These are phyloP conservation scores for Penicillium cosmopolitanum DNA, from an alignment of 495 filamentous ascomycete species.

Conservation along the genomic window DNA sequence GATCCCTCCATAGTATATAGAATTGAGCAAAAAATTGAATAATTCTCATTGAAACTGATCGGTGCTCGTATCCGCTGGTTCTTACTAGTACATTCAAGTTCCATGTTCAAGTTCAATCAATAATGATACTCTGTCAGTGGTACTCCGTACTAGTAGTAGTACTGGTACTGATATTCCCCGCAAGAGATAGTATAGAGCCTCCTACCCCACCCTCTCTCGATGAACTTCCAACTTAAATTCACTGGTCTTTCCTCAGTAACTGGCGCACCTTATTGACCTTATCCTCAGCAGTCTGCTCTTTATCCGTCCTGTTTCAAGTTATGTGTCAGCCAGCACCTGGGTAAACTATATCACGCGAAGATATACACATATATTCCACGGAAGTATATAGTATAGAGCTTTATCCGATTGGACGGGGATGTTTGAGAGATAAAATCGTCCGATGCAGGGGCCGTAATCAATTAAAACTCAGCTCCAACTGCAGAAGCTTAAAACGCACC, in stretches of 20 bases:
- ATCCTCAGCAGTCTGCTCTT: constrained; percentile 66
- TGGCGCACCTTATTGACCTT: constrained; percentile 68
- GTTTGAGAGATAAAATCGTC: neutral
- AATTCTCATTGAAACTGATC: neutral
- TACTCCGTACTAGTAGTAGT: neutral
- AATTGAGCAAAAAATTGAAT: neutral
- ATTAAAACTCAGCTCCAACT: no score
- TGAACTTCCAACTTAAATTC: neutral
- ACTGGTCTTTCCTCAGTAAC: constrained; percentile 51
- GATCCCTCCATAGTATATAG: neutral
- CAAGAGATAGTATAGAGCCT: no score
- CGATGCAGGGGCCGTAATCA: neutral
- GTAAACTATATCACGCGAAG: no score
- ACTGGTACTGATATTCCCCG: neutral
- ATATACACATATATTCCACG: no score
- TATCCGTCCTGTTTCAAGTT: constrained; percentile 61
- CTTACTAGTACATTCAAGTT: no score
- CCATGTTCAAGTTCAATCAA: no score
- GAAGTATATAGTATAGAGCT: no score
- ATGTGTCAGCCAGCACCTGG: constrained; percentile 2
- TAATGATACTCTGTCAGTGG: no score
- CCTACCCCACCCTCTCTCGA: no score
- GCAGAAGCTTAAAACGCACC: constrained; percentile 50
- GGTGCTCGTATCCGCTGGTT: neutral
- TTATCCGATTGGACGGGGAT: neutral